phyloP scores from a whole-genome alignment of 2,329 filamentous ascomycete species.

The Neonectria sp. region DNA sequence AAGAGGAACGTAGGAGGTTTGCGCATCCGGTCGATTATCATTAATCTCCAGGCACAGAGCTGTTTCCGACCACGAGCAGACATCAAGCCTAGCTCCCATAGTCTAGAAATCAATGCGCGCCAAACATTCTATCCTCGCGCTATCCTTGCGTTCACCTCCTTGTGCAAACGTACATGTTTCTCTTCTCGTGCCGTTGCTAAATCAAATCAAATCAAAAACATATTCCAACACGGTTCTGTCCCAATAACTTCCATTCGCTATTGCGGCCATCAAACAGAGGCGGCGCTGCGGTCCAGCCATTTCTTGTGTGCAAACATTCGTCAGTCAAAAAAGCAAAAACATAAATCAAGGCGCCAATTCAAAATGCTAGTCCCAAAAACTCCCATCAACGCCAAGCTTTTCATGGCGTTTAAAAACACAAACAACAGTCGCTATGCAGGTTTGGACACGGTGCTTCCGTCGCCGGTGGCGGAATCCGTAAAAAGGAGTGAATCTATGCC shows the following conservation, averaged over 20 bases:
- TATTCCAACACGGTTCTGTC: constrained; percentile 21
- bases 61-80: constrained; percentile 11
- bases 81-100: constrained; percentile 16
- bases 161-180: constrained; percentile 30
- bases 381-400: constrained; percentile 48
- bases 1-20: background rate
- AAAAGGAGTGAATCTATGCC: constrained; percentile 62
- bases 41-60: constrained; percentile 31
- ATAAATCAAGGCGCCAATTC: constrained; percentile 40
- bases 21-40: constrained; percentile 27
- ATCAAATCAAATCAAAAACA: constrained; percentile 27
- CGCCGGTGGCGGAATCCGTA: constrained; percentile 55
- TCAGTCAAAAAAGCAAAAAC: constrained; percentile 25
- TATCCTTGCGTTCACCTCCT: constrained; percentile 19
- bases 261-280: constrained; percentile 36
- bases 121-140: constrained; percentile 32
- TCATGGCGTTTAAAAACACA: constrained; percentile 42
- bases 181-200: constrained; percentile 18
- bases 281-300: constrained; percentile 30
- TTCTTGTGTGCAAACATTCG: constrained; percentile 29
- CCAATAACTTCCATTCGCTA: constrained; percentile 24
- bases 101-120: constrained; percentile 23
- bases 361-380: constrained; percentile 42
- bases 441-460: constrained; percentile 60
- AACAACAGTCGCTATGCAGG: constrained; percentile 70